Evolutionary conservation across 352 stramenopile species (phyloP).

Genomic region (Globisporangium perplexum): DNA sequence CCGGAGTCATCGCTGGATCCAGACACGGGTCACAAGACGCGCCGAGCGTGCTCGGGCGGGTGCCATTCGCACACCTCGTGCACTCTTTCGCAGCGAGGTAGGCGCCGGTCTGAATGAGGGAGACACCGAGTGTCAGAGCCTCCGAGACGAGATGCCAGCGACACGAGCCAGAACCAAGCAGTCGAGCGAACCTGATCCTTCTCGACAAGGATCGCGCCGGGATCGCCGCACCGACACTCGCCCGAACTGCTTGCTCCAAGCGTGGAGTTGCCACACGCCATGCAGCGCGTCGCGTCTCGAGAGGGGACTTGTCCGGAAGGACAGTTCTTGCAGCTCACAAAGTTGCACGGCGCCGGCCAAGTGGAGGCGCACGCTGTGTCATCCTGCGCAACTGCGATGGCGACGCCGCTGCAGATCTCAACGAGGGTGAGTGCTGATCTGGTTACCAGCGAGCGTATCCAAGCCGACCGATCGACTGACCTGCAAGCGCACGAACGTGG

Average conservation of each 20-base stretch:
- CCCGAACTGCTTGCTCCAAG: conserved; percentile 23
- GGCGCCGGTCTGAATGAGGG: conserved; percentile 28
- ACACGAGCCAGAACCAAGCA: too few species aligned
- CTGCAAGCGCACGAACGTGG: conserved; percentile 35
- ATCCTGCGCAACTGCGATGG: conserved; percentile 19
- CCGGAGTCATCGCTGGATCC: conserved; percentile 74
- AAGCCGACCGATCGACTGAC: conserved; percentile 15
- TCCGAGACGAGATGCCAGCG: neutral
- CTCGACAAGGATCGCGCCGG: conserved; percentile 46
- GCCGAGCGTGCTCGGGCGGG: conserved; percentile 20
- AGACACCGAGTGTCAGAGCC: neutral
- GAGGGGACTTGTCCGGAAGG: conserved; percentile 28
- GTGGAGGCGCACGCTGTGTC: conserved; percentile 41
- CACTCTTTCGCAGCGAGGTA: conserved; percentile 65
- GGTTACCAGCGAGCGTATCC: neutral
- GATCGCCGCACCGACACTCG: conserved; percentile 43
- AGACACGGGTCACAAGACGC: conserved; percentile 65
- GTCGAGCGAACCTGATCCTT: conserved; percentile 27
- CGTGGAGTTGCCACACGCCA: conserved; percentile 59
- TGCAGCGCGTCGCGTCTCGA: conserved; percentile 35
- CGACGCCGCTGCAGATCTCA: conserved; percentile 6
- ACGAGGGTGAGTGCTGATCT: neutral
- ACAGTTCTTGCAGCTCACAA: conserved; percentile 36
- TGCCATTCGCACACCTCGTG: conserved; percentile 35
- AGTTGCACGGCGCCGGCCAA: conserved; percentile 60